Evolutionary conservation across 495 filamentous ascomycete genomes (phyloP), one percentile per base, ranked within the genome.

Genomic region (Pseudomonodictys pantanalensis): DNA sequence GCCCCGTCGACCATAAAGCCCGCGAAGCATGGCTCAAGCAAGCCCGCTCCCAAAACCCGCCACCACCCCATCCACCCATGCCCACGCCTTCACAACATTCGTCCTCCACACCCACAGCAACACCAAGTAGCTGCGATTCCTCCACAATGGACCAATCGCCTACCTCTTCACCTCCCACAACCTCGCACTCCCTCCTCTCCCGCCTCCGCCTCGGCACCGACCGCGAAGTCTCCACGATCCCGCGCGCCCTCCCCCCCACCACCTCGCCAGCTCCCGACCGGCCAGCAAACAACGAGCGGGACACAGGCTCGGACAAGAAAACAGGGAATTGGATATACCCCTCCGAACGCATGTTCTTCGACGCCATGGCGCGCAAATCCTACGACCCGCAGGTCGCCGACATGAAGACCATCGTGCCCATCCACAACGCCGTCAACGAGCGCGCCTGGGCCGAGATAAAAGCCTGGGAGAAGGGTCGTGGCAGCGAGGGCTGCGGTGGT

Each of bases 241-340:
- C 92, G 11, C 87, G 90, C 53, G 80, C 55, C 82, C 28, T 79
- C 28, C 71, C 76, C 30, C 62, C 73, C 10, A 64, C 60, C 18
- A 64, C 69, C 38, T 66, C 73, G 2, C 58, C 68, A 11, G 72
- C 66, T 49, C 24, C 50, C n/a, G 72, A 69, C 42, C 51, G 56
- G 64, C 64, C 54, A 55, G 62, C 67, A 58, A 69, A 92, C 73
- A 79, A 81, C 47, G 87, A 92, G 73, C 66, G 77, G 17, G 90
- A 92, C 59, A 89, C 87, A 48, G 83, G 85, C 25, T 74, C 75
- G 45, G 86, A 90, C 59, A 66, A 75, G 30, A 70, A 75, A 17
- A 78, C 78, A 2, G 91, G 91, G 15, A 92, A 95, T 70, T 98
- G 95, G 93, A 85, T 98, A 45, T 98, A 98, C 75, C 93, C 93